Conservation (phyloP, 805 yeast species). For the Ogataea philodendri region DNA sequence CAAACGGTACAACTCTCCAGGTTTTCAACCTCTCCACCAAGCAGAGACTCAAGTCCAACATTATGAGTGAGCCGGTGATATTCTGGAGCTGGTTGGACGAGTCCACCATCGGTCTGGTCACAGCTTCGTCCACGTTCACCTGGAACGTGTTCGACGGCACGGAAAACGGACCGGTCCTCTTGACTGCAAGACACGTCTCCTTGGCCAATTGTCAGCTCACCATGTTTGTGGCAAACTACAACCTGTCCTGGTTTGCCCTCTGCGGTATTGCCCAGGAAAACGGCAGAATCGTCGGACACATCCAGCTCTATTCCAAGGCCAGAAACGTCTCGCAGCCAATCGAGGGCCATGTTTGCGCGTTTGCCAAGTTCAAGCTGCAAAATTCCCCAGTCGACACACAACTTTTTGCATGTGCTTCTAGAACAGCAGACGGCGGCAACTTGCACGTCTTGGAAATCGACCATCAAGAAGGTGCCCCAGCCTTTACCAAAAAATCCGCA, state of each 20-base stretch:
- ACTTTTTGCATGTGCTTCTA: slow-evolving; percentile 90
- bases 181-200: slow-evolving; percentile 81
- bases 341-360: slow-evolving; percentile 95
- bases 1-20: slow-evolving; percentile 94
- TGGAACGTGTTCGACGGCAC: slow-evolving; percentile 86
- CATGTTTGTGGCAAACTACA: slow-evolving; percentile 78
- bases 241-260: slow-evolving; percentile 88
- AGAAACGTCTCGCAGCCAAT: slow-evolving; percentile 94
- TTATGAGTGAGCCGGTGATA: slow-evolving; percentile 82
- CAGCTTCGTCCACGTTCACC: slow-evolving; percentile 68
- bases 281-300: slow-evolving; percentile 93
- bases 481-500: slow-evolving; percentile 81
- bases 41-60: slow-evolving; percentile 84
- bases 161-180: slow-evolving; percentile 72
- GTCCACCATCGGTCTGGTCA: slow-evolving; percentile 75
- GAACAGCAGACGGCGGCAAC: slow-evolving; percentile 78
- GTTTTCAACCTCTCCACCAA: slow-evolving; percentile 86
- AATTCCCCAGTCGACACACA: slow-evolving; percentile 77
- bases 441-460: slow-evolving; percentile 95
- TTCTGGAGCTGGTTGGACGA: slow-evolving; percentile 93
- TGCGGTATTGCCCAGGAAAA: slow-evolving; percentile 94
- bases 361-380: slow-evolving; percentile 71
- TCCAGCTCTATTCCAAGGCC: slow-evolving; percentile 84
- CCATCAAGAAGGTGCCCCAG: slow-evolving; percentile 82
- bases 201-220: slow-evolving; percentile 83